Conservation (phyloP, 768 basidiomycete species). For the Leccinum arenicola region DNA sequence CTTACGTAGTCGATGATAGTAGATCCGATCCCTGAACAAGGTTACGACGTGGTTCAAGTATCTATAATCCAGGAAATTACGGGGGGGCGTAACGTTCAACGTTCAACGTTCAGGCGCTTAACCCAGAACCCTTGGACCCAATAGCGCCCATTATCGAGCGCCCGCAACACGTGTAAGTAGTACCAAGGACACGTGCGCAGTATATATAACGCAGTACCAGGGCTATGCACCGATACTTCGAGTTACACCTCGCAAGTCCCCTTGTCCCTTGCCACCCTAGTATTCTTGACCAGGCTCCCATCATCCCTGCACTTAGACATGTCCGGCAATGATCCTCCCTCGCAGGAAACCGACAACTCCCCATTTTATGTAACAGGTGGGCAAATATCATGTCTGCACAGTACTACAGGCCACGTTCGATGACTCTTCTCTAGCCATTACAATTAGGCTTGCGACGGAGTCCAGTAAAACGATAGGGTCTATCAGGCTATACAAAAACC, state of each 20-base stretch:
- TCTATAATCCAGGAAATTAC: too few relatives aligned
- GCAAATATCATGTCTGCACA: background rate
- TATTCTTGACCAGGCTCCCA: background rate
- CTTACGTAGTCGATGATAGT: too few relatives aligned
- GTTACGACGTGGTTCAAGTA: too few relatives aligned
- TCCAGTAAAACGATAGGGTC: constrained; percentile 8
- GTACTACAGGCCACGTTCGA: too few relatives aligned
- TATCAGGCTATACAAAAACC: background rate
- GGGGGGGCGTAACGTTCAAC: too few relatives aligned
- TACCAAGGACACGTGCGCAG: background rate
- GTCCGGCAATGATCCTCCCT: too few relatives aligned
- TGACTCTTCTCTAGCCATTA: background rate
- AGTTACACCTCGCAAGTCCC: background rate
- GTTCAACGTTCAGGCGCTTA: too few relatives aligned
- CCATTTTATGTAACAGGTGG: background rate
- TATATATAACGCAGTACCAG: background rate
- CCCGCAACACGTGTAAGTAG: background rate
- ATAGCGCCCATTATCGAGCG: background rate
- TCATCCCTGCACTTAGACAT: too few relatives aligned
- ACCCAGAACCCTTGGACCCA: too few relatives aligned
- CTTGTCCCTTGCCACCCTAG: background rate
- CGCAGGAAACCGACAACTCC: background rate
- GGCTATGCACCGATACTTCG: background rate
- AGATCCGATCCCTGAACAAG: too few relatives aligned
- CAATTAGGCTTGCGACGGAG: constrained; percentile 5